A percentile compares a stretch with the other conserved stretches of the same genome.
phyloP scores from a whole-genome alignment of 75 land plant genomes.

The Pinus tabuliformis region DNA sequence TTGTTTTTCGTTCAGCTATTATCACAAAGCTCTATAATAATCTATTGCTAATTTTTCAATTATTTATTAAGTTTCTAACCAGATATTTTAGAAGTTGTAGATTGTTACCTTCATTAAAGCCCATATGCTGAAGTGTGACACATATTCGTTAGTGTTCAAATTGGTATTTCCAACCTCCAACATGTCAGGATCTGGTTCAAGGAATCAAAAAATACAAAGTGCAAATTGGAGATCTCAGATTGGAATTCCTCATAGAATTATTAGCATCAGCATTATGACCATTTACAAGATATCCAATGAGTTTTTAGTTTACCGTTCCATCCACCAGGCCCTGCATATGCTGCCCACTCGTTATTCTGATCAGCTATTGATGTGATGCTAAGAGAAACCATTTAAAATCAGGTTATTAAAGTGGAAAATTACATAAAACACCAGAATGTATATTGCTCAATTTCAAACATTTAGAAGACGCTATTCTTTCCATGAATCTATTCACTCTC shows the following conservation, averaged over 20 bases:
- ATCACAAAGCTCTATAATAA: no score
- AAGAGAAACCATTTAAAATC: no score
- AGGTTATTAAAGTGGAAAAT: no score
- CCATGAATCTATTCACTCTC: no score
- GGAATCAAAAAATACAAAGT: not conserved
- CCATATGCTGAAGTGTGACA: conserved; percentile 91
- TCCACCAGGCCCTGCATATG: conserved; percentile 31
- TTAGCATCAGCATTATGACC: not conserved
- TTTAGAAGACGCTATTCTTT: no score
- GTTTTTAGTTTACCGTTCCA: not conserved
- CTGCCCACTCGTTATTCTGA: no score
- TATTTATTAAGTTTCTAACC: no score
- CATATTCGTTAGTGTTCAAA: conserved; percentile 76
- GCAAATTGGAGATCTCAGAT: not conserved
- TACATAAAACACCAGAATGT: no score
- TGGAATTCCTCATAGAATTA: not conserved
- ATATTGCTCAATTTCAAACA: no score
- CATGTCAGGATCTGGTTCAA: conserved; percentile 86
- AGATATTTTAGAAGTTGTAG: not conserved
- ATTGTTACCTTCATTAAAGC: conserved; percentile 72
- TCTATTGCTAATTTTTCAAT: no score
- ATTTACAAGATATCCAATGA: not conserved
- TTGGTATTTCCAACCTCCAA: conserved; percentile 94
- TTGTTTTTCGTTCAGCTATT: no score
- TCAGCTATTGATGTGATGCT: no score